A percentile compares a stretch with the other conserved stretches of the same genome.
Evolutionary conservation across 2,329 filamentous ascomycete species (phyloP).

Genomic region (Xylariaceae sp.): DNA sequence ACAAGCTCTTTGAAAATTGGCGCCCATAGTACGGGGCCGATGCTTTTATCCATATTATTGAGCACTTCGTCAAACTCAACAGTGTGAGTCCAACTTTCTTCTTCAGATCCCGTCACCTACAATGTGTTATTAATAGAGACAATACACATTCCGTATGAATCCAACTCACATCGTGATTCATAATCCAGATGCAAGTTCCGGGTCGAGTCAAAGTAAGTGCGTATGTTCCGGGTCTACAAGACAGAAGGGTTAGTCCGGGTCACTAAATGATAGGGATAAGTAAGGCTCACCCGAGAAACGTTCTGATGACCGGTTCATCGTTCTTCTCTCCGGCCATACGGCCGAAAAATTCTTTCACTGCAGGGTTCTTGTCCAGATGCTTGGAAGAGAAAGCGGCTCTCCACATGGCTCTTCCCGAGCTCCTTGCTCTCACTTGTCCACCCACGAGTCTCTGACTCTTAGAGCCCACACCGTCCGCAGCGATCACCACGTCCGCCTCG

Average conservation of each 20-base stretch:
- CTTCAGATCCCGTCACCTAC: slow-evolving; percentile 46
- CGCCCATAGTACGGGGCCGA: slow-evolving; percentile 42
- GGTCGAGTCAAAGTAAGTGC: slow-evolving; percentile 44
- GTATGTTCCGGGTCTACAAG: slow-evolving; percentile 49
- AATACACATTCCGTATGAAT: not conserved
- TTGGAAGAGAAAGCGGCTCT: slow-evolving; percentile 50
- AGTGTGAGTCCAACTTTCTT: slow-evolving; percentile 48
- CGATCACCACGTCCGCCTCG: slow-evolving; percentile 55
- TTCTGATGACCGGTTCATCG: slow-evolving; percentile 52
- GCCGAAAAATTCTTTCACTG: slow-evolving; percentile 49
- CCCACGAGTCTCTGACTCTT: slow-evolving; percentile 53
- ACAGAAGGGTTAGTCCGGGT: slow-evolving; percentile 34
- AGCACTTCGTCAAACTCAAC: slow-evolving; percentile 46
- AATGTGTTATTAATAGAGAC: slow-evolving; percentile 18
- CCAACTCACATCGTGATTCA: slow-evolving; percentile 46
- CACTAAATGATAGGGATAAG: slow-evolving; percentile 38
- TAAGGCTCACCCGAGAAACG: slow-evolving; percentile 53
- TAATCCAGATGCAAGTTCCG: slow-evolving; percentile 47
- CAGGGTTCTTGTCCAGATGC: slow-evolving; percentile 49
- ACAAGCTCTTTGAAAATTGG: slow-evolving; percentile 46
- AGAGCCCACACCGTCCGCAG: slow-evolving; percentile 55
- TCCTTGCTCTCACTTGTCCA: slow-evolving; percentile 50
- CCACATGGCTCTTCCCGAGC: slow-evolving; percentile 53
- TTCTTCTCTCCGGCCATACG: slow-evolving; percentile 48
- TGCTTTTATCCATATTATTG: slow-evolving; percentile 45